Base-by-base conservation (phyloP, 2,329 filamentous ascomycete genomes). In the Pestalotiopsis sp. region DNA sequence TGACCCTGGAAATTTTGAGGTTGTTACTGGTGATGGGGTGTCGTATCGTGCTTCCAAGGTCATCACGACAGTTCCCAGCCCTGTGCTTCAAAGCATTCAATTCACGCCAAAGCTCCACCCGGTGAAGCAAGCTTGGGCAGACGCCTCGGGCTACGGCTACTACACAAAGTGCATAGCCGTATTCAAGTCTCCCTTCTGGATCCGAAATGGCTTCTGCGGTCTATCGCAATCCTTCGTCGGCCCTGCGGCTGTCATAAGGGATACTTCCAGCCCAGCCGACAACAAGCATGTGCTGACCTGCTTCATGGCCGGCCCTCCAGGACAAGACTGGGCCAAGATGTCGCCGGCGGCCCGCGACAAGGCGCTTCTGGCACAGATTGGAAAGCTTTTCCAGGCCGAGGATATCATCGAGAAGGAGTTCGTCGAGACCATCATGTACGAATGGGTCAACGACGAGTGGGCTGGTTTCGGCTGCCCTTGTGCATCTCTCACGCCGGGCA, bases 121-220 rank as follows among this genome's bases (percentile, higher is more conserved):
- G 0, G 69, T 72, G 2, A 87, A 86, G 71, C 73, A 75, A n/a
- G 73, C 77, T 0, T 74, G 82, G 58, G 71, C 77, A 13, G 72
- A 80, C 3, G 77, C 80, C 0, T 79, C 79, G 5, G 74, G 71
- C 0, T 81, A 84, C 52, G 85, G 86, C 3, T 83, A 84, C 69
- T 86, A 87, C 71, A 83, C 81, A 64, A 89, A 89, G 74, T 82
- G 81, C 5, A 85, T 89, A 66, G 72, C 84, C 38, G 72, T 76
- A 5, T 86, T 82, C 73, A 72, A 73, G 14, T 68, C 73, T 4
- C 81, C 84, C 0, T 86, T 78, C 72, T 83, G 81, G 81, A 69
- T 72, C 27, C 68, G 74, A 2, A 69, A 67, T 0, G 82, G 83
- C 0, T 79, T 84, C 45, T 85, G 82, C 69, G 87, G 87, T 2